Conservation (phyloP, 1,284 basidiomycete genomes). For the Cerioporus squamosus region DNA sequence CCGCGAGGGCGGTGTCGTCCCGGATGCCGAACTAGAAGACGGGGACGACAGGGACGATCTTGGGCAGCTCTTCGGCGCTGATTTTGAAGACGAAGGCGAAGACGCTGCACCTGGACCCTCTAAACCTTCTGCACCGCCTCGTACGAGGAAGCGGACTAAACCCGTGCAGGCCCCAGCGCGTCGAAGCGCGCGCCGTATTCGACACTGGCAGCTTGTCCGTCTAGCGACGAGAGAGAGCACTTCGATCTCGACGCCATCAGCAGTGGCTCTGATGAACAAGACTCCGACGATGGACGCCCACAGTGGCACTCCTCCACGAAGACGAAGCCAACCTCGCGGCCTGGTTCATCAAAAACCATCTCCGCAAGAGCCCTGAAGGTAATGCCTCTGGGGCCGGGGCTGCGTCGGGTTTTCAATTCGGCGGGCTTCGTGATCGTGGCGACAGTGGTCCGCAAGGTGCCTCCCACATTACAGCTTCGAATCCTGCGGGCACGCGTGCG, state of each 20-base stretch:
- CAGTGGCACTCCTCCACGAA: not conserved
- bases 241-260: slow-evolving; percentile 39
- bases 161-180: not conserved
- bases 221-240: slow-evolving; percentile 30
- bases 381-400: not conserved
- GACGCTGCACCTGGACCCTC: not conserved
- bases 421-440: not conserved
- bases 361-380: not conserved
- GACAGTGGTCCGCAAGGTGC: not conserved
- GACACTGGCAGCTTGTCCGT: slow-evolving; percentile 1
- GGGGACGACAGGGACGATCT: slow-evolving; percentile 33
- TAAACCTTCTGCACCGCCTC: slow-evolving; percentile 1
- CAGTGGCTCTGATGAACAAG: slow-evolving; percentile 29
- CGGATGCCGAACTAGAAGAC: slow-evolving; percentile 31
- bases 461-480: slow-evolving; percentile 6
- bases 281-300: slow-evolving; percentile 16
- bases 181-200: slow-evolving; percentile 11
- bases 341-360: not conserved
- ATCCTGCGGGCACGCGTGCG: not conserved
- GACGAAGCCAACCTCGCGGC: not conserved
- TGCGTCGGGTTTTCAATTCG: not conserved
- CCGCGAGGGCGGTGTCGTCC: slow-evolving; percentile 37
- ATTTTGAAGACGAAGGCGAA: slow-evolving; percentile 25
- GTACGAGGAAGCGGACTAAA: slow-evolving; percentile 8
- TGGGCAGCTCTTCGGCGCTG: slow-evolving; percentile 25